phyloP scores from a whole-genome alignment of 805 yeast species.

The Myxozyma nipponensis region DNA sequence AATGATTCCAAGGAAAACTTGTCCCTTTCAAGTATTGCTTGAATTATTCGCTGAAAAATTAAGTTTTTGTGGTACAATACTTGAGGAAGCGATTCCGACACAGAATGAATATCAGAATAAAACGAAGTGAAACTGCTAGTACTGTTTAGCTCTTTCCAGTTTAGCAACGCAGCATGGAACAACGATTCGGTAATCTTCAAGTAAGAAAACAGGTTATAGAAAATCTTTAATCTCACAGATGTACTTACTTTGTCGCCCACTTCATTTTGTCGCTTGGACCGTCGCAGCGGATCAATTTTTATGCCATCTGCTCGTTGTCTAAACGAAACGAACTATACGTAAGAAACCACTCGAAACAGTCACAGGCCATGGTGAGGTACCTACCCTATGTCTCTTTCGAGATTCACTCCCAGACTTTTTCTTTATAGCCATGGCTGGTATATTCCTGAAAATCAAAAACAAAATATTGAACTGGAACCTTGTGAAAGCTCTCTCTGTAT shows the following conservation, averaged over 20 bases:
- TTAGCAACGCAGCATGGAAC: slow-evolving; percentile 70
- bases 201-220: neutral
- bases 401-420: slow-evolving; percentile 16
- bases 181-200: slow-evolving; percentile 48
- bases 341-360: too few relatives aligned
- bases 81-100: slow-evolving; percentile 72
- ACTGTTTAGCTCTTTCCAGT: slow-evolving; percentile 84
- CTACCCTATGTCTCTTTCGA: slow-evolving; percentile 20
- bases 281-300: slow-evolving; percentile 66
- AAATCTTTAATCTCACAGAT: neutral
- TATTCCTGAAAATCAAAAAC: too few relatives aligned
- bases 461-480: too few relatives aligned
- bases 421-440: slow-evolving; percentile 17
- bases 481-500: slow-evolving; percentile 3
- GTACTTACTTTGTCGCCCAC: slow-evolving; percentile 18
- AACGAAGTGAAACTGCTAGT: slow-evolving; percentile 68
- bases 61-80: slow-evolving; percentile 63
- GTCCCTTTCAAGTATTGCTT: slow-evolving; percentile 54
- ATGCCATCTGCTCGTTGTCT: slow-evolving; percentile 79
- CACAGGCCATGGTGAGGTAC: too few relatives aligned
- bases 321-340: slow-evolving; percentile 57
- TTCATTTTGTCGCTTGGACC: slow-evolving; percentile 32
- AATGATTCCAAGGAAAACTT: slow-evolving; percentile 72
- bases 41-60: slow-evolving; percentile 53
- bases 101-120: slow-evolving; percentile 49